Evolutionary conservation across 2,329 filamentous ascomycete genomes (phyloP), one percentile per base, ranked within the genome.

Genomic region (Apiospora koreana): DNA sequence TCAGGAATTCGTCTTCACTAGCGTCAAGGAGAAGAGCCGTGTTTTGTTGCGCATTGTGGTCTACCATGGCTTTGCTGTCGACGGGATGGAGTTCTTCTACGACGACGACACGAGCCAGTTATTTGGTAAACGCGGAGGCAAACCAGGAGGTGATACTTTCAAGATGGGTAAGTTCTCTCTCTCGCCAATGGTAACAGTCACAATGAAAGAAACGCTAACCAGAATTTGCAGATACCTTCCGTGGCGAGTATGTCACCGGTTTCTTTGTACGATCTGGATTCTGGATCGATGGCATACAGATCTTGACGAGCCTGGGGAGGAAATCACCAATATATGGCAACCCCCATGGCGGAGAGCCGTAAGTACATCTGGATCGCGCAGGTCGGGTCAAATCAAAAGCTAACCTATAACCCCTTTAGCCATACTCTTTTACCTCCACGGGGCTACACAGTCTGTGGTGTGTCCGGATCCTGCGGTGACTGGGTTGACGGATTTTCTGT

Each of bases 11-110:
- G 85, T 98, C 48, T 90, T 97, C 72, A 88, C 92, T 54, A 93
- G 91, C 77, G 88, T 91, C 18, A 82, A 88, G 65, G 86, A 88
- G 48, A 88, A 90, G 72, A 92, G 89, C 42, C 92, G 94, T 73
- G 86, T 97, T 41, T 84, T 98, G 72, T 91, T 90, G 1, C 89
- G 89, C 6, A 87, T 98, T 70, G 88, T 90, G 71, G 86, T 97
- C 18, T 97, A 94, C 77, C 91, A 94, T 75, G 94, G 93, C 1
- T 84, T 86, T 71, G 92, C 92, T 4, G 78, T 98, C 16, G 92
- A 97, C 79, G 96, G 96, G 0, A 81, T 99, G 25, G 95, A 98
- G 79, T 98, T 99, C 80, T 86, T 93, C 71, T 98, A 97, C 78
- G 95, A 98, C 77, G 94, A 98, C 79, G 87, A 89, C 21, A 92